Evolutionary conservation across 2,329 filamentous ascomycete genomes (phyloP).

Genomic region (Colletotrichum paranaense): DNA sequence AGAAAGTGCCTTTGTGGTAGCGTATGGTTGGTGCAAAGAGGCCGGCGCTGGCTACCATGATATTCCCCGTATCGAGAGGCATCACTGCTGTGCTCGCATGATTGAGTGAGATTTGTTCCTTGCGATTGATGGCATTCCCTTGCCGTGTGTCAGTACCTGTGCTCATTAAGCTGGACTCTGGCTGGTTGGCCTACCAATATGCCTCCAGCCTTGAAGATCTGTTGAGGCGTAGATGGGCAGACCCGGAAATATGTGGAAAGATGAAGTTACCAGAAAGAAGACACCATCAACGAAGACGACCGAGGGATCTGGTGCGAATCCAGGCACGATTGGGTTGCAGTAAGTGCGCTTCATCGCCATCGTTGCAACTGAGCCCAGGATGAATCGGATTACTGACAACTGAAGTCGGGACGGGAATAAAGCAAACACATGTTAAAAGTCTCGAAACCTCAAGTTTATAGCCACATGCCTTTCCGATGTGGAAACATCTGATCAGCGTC

Average conservation of each 20-base stretch:
- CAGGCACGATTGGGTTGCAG: constrained; percentile 46
- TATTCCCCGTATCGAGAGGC: constrained; percentile 14
- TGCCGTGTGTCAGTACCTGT: neutral
- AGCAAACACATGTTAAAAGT: no score
- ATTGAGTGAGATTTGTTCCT: constrained; percentile 8
- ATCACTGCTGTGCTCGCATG: neutral
- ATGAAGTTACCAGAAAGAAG: constrained; percentile 60
- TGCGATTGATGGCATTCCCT: constrained; percentile 26
- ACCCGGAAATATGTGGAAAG: constrained; percentile 70
- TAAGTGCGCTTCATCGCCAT: no score
- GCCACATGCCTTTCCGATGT: no score
- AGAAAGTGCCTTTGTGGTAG: constrained; percentile 39
- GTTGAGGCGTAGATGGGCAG: constrained; percentile 52
- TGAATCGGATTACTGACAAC: no score
- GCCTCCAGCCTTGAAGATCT: constrained; percentile 46
- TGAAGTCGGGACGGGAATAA: no score
- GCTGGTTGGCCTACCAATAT: constrained; percentile 36
- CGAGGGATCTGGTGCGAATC: constrained; percentile 46
- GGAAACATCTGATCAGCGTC: no score
- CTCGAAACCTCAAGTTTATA: no score
- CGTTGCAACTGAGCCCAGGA: no score
- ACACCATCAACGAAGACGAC: constrained; percentile 42
- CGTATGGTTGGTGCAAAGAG: constrained; percentile 42
- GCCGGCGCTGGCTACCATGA: constrained; percentile 24
- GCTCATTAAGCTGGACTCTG: no score